Base-by-base conservation (phyloP, 1,284 basidiomycete genomes). In the Calocybe gambosa region DNA sequence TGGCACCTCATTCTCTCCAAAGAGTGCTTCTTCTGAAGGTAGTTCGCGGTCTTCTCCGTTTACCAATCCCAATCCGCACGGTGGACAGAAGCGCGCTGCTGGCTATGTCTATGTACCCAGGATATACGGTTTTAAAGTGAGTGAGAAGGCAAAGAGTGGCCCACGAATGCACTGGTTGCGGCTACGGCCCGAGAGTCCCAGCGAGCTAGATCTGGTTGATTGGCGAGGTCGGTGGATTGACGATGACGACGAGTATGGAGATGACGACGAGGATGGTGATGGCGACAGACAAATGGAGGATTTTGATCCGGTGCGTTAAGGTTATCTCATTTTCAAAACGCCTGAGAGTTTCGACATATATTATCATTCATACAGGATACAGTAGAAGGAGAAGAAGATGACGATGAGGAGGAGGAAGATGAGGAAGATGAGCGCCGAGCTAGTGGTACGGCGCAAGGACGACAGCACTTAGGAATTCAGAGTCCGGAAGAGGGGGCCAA, bases 91-190 rank as follows among this genome's bases (percentile, higher is more conserved):
- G 63, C 78, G 82, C 28, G 87, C 92, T 1, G 77, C 83, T 20
- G 88, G 87, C 33, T 86, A 85, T 60, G 82, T 98, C 7, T 99
- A 99, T 63, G 78, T 84, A 0, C 90, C 95, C 3, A 80, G 89
- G 63, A 97, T 99, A 60, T 99, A 99, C 60, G 96, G 87, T 0
- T 90, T 90, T 71, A 83, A 82, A 64, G 87, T 90, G 38, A 90
- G 82, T 62, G 87, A 90, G 61, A 73, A 82, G 42, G 85, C 87
- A 8, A 89, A 93, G 64, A 89, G 81, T 56, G 96, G 96, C 1
- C 95, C 96, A 10, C 75, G 96, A 50, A 98, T 99, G 95, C 85
- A 87, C 56, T 99, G 95, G 95, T 68, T 98, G 67, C 75, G 94
- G 38, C 66, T 92, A 62, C 72, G 94, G 49, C 94, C 94, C 13